Base-by-base conservation (phyloP, 2,329 filamentous ascomycete species). In the Albifimbria verrucaria region DNA sequence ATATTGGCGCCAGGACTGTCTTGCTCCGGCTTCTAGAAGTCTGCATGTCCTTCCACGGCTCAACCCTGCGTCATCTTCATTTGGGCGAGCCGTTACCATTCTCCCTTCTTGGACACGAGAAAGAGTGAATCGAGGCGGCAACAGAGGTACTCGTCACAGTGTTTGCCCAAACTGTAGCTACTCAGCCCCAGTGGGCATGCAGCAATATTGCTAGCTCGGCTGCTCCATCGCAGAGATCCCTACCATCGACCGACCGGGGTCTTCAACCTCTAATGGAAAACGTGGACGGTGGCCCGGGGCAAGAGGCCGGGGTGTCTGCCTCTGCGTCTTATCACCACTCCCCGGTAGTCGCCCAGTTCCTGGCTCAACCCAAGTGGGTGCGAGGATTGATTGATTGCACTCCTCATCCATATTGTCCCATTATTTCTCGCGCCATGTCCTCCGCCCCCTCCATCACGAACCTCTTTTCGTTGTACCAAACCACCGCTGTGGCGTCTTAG, bases 301-400 rank as follows among this genome's bases (percentile, higher is more conserved):
- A n/a, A 15, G 20, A 21, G 46, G n/a, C 46, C 46, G 46, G 46
- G 44, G 46, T 15, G 24, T 48, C 46, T 36, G n/a, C 25, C 22
- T 20, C 32, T 17, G 25, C 25, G 42, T 18, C n/a, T 26, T 48
- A 48, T 48, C 46, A 48, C 24, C 46, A 48, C 46, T 48, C 46
- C 46, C 46, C n/a, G 46, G 32, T 39, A 39, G 32, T 39, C 32
- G 32, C 32, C 32, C 12, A 39, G 32, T 39, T 39, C 32, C 32
- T 39, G 32, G 32, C 32, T 39, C 25, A 26, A 20, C 25, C 44
- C 44, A 47, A 47, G 44, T 47, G 44, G 44, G 44, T 23, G 44
- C 22, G 44, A 47, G 21, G 22, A 39, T 39, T 39, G 32, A 39
- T 39, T 39, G 32, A 39, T 39, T 39, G 32, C 11, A 12, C 32